phyloP scores from a whole-genome alignment of 2,329 filamentous ascomycete genomes.

The Dothideomycetidae sp. region DNA sequence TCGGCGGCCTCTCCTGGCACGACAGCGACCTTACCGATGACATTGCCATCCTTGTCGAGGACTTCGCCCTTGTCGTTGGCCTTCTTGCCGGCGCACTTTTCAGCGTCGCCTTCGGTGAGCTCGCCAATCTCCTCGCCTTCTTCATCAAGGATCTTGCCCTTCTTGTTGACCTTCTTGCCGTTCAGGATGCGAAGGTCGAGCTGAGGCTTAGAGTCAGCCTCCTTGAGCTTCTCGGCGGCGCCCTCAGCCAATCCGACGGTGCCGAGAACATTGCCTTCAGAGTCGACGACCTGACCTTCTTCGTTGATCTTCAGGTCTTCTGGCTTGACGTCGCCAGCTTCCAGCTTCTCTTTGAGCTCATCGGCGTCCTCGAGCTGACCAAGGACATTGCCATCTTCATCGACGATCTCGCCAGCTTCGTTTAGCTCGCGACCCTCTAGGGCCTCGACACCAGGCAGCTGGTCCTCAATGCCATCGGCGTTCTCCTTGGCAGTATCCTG shows the following conservation, averaged over 20 bases:
- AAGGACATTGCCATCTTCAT: slow-evolving; percentile 35
- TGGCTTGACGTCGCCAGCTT: slow-evolving; percentile 27
- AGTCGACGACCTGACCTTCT: slow-evolving; percentile 36
- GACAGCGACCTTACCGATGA: slow-evolving; percentile 35
- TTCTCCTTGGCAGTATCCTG: slow-evolving; percentile 19
- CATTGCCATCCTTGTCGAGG: slow-evolving; percentile 35
- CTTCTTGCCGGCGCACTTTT: slow-evolving; percentile 32
- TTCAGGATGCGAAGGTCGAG: slow-evolving; percentile 36
- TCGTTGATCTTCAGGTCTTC: slow-evolving; percentile 38
- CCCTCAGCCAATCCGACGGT: slow-evolving; percentile 37
- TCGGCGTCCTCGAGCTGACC: slow-evolving; percentile 35
- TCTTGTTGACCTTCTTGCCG: slow-evolving; percentile 44
- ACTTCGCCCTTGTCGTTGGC: slow-evolving; percentile 38
- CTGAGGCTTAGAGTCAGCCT: slow-evolving; percentile 21
- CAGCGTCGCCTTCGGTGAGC: slow-evolving; percentile 32
- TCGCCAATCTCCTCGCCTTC: slow-evolving; percentile 38
- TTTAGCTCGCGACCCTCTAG: slow-evolving; percentile 38
- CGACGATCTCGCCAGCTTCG: slow-evolving; percentile 35
- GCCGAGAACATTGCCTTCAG: slow-evolving; percentile 37
- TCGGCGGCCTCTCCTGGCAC: slow-evolving; percentile 37
- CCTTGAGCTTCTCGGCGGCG: slow-evolving; percentile 33
- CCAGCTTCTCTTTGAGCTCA: slow-evolving; percentile 26
- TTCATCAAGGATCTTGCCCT: slow-evolving; percentile 38
- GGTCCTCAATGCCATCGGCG: slow-evolving; percentile 30
- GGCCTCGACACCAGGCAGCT: slow-evolving; percentile 38